These are phyloP conservation scores for Pichia pseudocactophila DNA, from an alignment of 805 yeast genomes.

Conservation along the genomic window DNA sequence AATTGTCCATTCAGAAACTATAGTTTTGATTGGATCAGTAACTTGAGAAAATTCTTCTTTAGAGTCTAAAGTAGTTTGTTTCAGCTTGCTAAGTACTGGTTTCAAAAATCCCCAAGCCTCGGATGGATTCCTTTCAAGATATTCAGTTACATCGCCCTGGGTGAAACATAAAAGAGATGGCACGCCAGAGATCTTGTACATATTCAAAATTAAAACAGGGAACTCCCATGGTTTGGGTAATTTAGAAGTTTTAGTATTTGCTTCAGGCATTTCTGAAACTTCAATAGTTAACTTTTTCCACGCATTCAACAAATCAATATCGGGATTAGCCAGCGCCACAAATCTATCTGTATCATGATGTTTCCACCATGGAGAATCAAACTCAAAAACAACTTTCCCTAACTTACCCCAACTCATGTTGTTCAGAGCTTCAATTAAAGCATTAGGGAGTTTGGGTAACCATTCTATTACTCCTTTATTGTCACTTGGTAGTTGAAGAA, in stretches of 20 bases:
- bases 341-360: constrained; percentile 40
- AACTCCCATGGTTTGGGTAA: constrained; percentile 42
- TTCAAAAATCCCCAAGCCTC: constrained; percentile 48
- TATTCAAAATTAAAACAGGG: constrained; percentile 57
- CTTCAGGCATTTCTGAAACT: not conserved
- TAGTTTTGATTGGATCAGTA: constrained; percentile 31
- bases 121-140: constrained; percentile 40
- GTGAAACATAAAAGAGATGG: constrained; percentile 59
- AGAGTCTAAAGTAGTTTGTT: constrained; percentile 1
- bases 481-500: constrained; percentile 36
- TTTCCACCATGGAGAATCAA: constrained; percentile 54
- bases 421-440: constrained; percentile 34
- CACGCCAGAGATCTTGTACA: constrained; percentile 36
- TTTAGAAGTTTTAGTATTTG: not conserved
- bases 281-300: constrained; percentile 1
- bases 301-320: constrained; percentile 7
- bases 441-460: constrained; percentile 44
- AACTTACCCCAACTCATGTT: constrained; percentile 54
- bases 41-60: constrained; percentile 14
- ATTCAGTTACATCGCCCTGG: constrained; percentile 66
- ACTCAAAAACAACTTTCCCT: constrained; percentile 68
- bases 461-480: constrained; percentile 43
- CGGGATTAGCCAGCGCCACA: constrained; percentile 34
- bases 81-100: constrained; percentile 36
- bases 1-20: constrained; percentile 65